Percentiles rank a stretch among this genome's conserved stretches.
These are phyloP conservation scores for Rickenella mellea DNA, from an alignment of 768 basidiomycete genomes.

Conservation along the genomic window DNA sequence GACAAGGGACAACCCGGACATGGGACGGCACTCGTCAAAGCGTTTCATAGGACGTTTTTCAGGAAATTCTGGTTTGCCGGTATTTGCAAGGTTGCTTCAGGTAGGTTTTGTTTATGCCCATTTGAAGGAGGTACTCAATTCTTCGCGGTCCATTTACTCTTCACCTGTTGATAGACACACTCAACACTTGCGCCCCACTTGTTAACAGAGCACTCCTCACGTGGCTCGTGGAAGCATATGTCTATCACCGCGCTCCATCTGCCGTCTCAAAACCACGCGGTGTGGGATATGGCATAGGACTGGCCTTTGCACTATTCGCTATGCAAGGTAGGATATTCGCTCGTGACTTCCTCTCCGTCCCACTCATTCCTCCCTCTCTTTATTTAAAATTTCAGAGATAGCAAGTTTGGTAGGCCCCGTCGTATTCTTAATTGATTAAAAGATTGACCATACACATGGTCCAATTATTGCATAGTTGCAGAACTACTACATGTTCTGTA, in stretches of 20 bases:
- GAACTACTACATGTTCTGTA: slow-evolving; percentile 38
- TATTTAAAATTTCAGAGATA: slow-evolving; percentile 29
- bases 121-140: slow-evolving; percentile 1
- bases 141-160: no score
- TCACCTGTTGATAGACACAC: slow-evolving; percentile 33
- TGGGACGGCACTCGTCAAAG: slow-evolving; percentile 40
- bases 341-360: slow-evolving; percentile 3
- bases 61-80: slow-evolving; percentile 37
- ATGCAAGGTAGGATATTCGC: slow-evolving; percentile 60
- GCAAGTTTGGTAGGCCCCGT: slow-evolving; percentile 17
- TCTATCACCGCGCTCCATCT: slow-evolving; percentile 24
- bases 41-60: slow-evolving; percentile 37
- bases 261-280: slow-evolving; percentile 30
- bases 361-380: neutral
- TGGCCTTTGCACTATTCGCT: slow-evolving; percentile 45
- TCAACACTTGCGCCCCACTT: slow-evolving; percentile 46
- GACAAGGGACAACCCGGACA: slow-evolving; percentile 16
- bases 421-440: neutral
- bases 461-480: slow-evolving; percentile 24
- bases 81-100: slow-evolving; percentile 31
- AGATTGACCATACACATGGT: slow-evolving; percentile 13
- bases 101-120: slow-evolving; percentile 15
- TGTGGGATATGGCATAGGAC: slow-evolving; percentile 53
- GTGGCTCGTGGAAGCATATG: slow-evolving; percentile 45
- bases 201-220: slow-evolving; percentile 50